Percentiles rank a stretch among this genome's conserved stretches.
phyloP scores from a whole-genome alignment of 2,329 filamentous ascomycete species.

The Colletotrichum melonis region DNA sequence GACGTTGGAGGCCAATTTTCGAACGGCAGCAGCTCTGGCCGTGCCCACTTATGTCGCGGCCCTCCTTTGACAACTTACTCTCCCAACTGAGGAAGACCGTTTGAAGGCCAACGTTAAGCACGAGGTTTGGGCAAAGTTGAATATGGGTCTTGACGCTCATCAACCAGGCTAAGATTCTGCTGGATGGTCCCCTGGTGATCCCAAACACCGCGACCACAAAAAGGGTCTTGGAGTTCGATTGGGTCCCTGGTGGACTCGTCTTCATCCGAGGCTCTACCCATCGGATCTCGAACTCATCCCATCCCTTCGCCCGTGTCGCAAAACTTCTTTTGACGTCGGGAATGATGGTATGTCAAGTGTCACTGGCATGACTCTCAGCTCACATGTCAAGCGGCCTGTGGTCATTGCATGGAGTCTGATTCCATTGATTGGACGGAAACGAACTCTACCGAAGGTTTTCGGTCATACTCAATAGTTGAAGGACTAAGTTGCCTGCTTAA shows the following conservation, averaged over 20 bases:
- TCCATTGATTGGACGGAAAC: constrained; percentile 5
- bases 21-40: constrained; percentile 19
- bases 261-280: background rate
- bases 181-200: constrained; percentile 30
- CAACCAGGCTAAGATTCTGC: background rate
- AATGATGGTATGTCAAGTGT: constrained; percentile 17
- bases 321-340: constrained; percentile 8
- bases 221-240: background rate
- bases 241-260: background rate
- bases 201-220: constrained; percentile 13
- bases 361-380: constrained; percentile 1
- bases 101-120: background rate
- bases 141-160: background rate
- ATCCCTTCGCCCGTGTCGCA: background rate
- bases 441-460: background rate
- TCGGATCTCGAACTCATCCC: background rate
- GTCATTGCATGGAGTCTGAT: background rate
- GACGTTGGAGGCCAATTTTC: constrained; percentile 19
- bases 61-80: background rate
- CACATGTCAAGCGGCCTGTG: background rate
- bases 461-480: background rate
- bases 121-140: background rate
- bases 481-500: too few relatives aligned
- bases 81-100: background rate
- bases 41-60: constrained; percentile 22